Base-by-base conservation (phyloP, 306 rosid genomes). In the Dalbergia cultrata region DNA sequence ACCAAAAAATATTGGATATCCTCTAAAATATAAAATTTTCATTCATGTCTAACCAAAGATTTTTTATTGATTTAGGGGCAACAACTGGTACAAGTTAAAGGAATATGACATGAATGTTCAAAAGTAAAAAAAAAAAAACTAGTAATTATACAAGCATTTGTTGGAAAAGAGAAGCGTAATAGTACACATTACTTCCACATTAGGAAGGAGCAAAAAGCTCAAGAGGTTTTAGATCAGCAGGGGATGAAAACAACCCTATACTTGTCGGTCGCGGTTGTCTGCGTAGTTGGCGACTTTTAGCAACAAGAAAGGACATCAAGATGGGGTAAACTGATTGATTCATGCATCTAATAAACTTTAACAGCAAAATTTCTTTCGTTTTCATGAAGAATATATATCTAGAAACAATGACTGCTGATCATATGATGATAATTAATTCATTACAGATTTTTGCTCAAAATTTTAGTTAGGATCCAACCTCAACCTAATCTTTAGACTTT, bases 401-500 rank as follows among this genome's bases (percentile, higher is more conserved):
- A 45, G 58, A 68, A 54, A 17, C 26, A 54, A 37, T 1, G 21
- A 54, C 31, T 8, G 3, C 0, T 1, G 26, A 16, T 54, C 26
- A 54, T 9, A 68, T 17, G 16, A 68, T 17, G 16, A 66, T 17
- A 39, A 1, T 66, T 66, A 66, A 5, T 67, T 67, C 43, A 39
- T 9, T 18, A 18, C 34, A 67, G 1, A 67, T 41, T 41, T 35
- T 65, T 26, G 31, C 31, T 17, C 72, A 5, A 67, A 41, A 5
- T 67, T 67, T 41, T 3, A 11, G 71, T 39, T 39, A 31, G 71
- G 71, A 41, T 49, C 71, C 71, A 18, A 66, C 71, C 71, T 37
- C 39, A 65, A 39, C 50, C 26, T 9, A 65, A 39, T 31, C 26
- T 9, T 4, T n/a, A 66, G 71, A 66, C 71, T 66, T 37, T 66